Evolutionary conservation across 768 basidiomycete genomes (phyloP).

Genomic region (Amanita thiersii): DNA sequence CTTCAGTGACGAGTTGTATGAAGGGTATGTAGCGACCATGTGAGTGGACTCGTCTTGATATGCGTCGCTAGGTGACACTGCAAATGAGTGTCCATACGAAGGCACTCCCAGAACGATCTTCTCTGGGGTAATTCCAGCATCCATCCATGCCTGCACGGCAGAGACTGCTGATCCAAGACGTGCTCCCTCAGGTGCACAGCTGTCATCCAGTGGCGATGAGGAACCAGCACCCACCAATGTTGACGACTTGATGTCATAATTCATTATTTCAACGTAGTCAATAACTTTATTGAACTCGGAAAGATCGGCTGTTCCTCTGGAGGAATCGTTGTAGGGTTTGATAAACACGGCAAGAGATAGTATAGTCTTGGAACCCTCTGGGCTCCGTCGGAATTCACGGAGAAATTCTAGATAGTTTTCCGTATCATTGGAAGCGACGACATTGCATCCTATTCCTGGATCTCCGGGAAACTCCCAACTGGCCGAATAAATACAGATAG

Average conservation of each 20-base stretch:
- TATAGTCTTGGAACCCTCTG: constrained; percentile 47
- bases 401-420: constrained; percentile 76
- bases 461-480: constrained; percentile 85
- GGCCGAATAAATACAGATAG: constrained; percentile 4
- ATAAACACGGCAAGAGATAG: constrained; percentile 68
- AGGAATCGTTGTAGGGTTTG: constrained; percentile 53
- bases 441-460: constrained; percentile 66
- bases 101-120: constrained; percentile 80
- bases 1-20: constrained; percentile 35
- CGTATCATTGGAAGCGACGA: constrained; percentile 52
- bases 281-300: constrained; percentile 58
- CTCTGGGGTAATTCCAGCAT: constrained; percentile 66
- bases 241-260: constrained; percentile 57
- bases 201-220: constrained; percentile 77
- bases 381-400: constrained; percentile 51
- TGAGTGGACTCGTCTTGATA: constrained; percentile 20
- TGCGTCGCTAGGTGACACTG: constrained; percentile 26
- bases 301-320: constrained; percentile 49
- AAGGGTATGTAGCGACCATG: constrained; percentile 39
- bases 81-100: constrained; percentile 76
- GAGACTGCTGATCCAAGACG: constrained; percentile 71
- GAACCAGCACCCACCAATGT: constrained; percentile 57
- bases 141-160: constrained; percentile 66
- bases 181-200: constrained; percentile 50
- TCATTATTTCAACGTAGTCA: constrained; percentile 72